phyloP scores from a whole-genome alignment of 1,284 basidiomycete species.

The Termitomyces sp. region DNA sequence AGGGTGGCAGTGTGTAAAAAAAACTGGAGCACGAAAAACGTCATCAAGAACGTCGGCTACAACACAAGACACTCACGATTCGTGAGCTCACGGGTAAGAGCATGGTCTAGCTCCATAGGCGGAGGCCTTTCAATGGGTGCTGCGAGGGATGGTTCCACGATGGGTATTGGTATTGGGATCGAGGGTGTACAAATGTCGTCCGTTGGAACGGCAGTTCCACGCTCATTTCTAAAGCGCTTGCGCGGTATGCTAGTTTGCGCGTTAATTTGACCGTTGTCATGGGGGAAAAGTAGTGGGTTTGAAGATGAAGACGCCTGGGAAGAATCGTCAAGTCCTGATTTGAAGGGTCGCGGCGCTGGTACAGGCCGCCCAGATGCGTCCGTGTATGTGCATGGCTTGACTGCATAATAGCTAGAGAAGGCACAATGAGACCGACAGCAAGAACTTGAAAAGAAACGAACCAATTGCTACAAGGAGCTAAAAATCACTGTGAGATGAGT shows the following conservation, averaged over 20 bases:
- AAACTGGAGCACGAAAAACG: slow-evolving; percentile 42
- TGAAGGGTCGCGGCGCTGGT: slow-evolving; percentile 54
- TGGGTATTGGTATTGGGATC: slow-evolving; percentile 19
- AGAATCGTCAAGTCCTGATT: slow-evolving; percentile 28
- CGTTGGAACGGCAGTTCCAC: slow-evolving; percentile 28
- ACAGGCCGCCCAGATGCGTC: slow-evolving; percentile 73
- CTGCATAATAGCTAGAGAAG: slow-evolving; percentile 62
- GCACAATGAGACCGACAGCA: slow-evolving; percentile 9
- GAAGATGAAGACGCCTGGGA: slow-evolving; percentile 23
- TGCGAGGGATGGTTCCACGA: slow-evolving; percentile 30
- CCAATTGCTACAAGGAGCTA: slow-evolving; percentile 81
- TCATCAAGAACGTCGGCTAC: slow-evolving; percentile 11
- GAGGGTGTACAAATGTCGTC: slow-evolving; percentile 29
- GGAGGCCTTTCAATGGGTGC: slow-evolving; percentile 31
- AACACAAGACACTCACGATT: slow-evolving; percentile 45
- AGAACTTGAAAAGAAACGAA: slow-evolving; percentile 21
- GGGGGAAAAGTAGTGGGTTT: slow-evolving; percentile 17
- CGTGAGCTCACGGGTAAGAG: slow-evolving; percentile 66
- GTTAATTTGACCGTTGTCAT: slow-evolving; percentile 17
- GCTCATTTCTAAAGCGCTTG: slow-evolving; percentile 35
- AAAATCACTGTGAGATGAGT: slow-evolving; percentile 11
- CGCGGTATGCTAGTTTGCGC: slow-evolving; percentile 20
- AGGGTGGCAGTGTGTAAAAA: slow-evolving; percentile 77
- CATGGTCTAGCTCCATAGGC: slow-evolving; percentile 49
- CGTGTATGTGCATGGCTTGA: slow-evolving; percentile 75